Conservation (phyloP, 2,329 filamentous ascomycete species). For the Helminthosporium solani region DNA sequence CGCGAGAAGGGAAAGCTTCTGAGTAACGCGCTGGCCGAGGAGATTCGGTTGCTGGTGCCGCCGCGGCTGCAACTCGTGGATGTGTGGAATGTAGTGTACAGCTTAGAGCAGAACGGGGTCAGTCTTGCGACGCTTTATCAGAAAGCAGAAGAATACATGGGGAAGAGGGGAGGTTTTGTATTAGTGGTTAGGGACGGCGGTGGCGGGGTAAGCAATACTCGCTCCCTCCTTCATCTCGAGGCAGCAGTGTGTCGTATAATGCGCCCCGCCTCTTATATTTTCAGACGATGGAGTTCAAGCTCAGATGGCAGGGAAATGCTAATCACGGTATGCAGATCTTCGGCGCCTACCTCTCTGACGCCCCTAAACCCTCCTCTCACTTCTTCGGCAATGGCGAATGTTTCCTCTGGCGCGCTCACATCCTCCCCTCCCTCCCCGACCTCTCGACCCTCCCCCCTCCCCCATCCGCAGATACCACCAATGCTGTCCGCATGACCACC, state of each 20-base stretch:
- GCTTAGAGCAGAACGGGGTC: conserved; percentile 86
- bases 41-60: conserved; percentile 86
- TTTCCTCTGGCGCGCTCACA: conserved; percentile 80
- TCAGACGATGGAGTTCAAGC: too few species aligned
- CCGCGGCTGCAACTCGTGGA: conserved; percentile 84
- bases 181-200: conserved; percentile 78
- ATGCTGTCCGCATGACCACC: conserved; percentile 63
- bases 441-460: conserved; percentile 65
- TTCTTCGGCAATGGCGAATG: conserved; percentile 98
- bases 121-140: conserved; percentile 85
- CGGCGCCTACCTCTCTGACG: conserved; percentile 90
- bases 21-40: conserved; percentile 75
- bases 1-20: conserved; percentile 65
- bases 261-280: too few species aligned
- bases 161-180: conserved; percentile 78
- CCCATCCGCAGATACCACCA: conserved; percentile 65
- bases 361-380: conserved; percentile 74
- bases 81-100: conserved; percentile 83
- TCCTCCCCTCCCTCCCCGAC: conserved; percentile 57
- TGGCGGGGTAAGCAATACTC: conserved; percentile 62
- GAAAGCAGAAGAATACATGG: conserved; percentile 67
- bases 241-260: too few species aligned
- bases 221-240: not conserved
- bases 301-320: too few species aligned
- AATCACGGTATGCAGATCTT: conserved; percentile 58